A percentile compares a stretch with the other conserved stretches of the same genome.
phyloP scores from a whole-genome alignment of 1,284 basidiomycete genomes.

The Somion occarium region DNA sequence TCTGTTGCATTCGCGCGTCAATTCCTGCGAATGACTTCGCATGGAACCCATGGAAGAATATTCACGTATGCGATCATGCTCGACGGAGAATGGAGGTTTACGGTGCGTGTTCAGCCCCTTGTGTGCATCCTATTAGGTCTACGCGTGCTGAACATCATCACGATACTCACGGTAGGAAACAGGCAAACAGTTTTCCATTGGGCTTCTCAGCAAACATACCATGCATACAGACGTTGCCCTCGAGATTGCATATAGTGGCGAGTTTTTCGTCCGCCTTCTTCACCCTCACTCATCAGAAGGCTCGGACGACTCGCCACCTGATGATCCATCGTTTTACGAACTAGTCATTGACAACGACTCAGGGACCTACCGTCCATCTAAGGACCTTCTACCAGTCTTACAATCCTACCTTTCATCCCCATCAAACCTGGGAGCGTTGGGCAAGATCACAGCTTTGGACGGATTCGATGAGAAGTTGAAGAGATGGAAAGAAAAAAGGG shows the following conservation, averaged over 20 bases:
- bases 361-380: conserved; percentile 44
- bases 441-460: conserved; percentile 28
- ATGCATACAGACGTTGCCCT: conserved; percentile 45
- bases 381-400: conserved; percentile 34
- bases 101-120: conserved; percentile 18
- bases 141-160: background rate
- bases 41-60: conserved; percentile 36
- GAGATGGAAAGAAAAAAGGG: conserved; percentile 26
- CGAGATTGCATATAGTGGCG: conserved; percentile 33
- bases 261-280: conserved; percentile 32
- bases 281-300: conserved; percentile 12
- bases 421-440: conserved; percentile 27
- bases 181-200: conserved; percentile 42
- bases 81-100: conserved; percentile 41
- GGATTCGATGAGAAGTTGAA: conserved; percentile 24
- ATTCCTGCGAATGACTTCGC: conserved; percentile 39
- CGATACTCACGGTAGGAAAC: conserved; percentile 32
- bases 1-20: conserved; percentile 30
- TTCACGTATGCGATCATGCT: conserved; percentile 45
- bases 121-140: no score
- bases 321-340: conserved; percentile 36
- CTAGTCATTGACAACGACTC: conserved; percentile 48
- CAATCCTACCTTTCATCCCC: conserved; percentile 30
- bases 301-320: conserved; percentile 12
- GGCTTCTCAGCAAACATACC: conserved; percentile 45